These are phyloP conservation scores for Suhomyces choctaworum DNA, from an alignment of 1,139 yeast species.

Conservation along the genomic window DNA sequence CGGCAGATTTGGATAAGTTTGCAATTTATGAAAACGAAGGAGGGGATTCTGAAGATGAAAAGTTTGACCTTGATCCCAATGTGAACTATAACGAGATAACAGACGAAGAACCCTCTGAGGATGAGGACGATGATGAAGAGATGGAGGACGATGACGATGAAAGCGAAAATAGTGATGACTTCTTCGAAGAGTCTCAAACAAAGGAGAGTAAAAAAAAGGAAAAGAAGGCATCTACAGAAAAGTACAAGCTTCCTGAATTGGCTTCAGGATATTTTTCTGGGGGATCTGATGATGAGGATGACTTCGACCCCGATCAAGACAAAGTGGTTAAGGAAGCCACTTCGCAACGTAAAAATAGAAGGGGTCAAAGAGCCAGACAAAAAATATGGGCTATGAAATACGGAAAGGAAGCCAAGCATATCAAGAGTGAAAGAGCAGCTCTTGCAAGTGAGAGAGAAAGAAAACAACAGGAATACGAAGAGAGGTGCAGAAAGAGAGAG, in stretches of 20 bases:
- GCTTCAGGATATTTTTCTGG: slow-evolving; percentile 83
- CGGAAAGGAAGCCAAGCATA: slow-evolving; percentile 83
- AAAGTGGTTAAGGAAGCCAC: slow-evolving; percentile 57
- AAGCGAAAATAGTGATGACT: slow-evolving; percentile 35
- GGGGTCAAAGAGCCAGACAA: slow-evolving; percentile 97
- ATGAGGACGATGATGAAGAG: slow-evolving; percentile 20
- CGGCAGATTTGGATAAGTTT: slow-evolving; percentile 30
- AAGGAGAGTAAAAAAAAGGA: slow-evolving; percentile 18
- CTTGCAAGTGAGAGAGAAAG: slow-evolving; percentile 55
- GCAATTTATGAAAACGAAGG: slow-evolving; percentile 54
- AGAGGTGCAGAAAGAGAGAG: slow-evolving; percentile 66
- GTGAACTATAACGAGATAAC: slow-evolving; percentile 62
- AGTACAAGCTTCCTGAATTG: slow-evolving; percentile 60
- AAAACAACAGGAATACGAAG: slow-evolving; percentile 67
- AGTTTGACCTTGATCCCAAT: slow-evolving; percentile 35
- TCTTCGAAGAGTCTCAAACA: slow-evolving; percentile 31
- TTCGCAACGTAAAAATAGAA: slow-evolving; percentile 70
- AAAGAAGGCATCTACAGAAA: slow-evolving; percentile 17
- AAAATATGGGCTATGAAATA: slow-evolving; percentile 92
- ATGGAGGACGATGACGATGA: slow-evolving; percentile 15
- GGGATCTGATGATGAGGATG: slow-evolving; percentile 60
- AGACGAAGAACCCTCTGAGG: slow-evolving; percentile 58
- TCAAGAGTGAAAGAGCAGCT: slow-evolving; percentile 60
- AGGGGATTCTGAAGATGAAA: slow-evolving; percentile 54
- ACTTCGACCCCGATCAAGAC: slow-evolving; percentile 55